Conservation (phyloP, 192 early-diverging fungal genomes). For the Backusella psychrophila region DNA sequence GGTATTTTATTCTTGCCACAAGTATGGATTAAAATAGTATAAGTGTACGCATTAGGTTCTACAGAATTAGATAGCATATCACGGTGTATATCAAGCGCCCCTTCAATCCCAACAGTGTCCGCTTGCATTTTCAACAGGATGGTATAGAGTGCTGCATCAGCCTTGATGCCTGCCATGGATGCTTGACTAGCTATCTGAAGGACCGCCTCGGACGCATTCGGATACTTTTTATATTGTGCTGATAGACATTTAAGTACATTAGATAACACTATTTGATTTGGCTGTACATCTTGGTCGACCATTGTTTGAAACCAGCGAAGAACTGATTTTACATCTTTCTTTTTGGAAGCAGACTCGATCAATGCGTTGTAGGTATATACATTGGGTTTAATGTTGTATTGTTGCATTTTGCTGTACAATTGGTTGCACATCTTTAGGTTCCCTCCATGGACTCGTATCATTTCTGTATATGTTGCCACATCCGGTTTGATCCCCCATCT, state of each 20-base stretch:
- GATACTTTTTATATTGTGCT: neutral
- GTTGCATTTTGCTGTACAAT: slow-evolving; percentile 26
- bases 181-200: slow-evolving; percentile 22
- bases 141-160: slow-evolving; percentile 35
- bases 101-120: slow-evolving; percentile 3
- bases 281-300: slow-evolving; percentile 15
- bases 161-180: slow-evolving; percentile 24
- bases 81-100: slow-evolving; percentile 19
- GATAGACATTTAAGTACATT: slow-evolving; percentile 23
- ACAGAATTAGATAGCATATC: slow-evolving; percentile 23
- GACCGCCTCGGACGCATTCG: neutral
- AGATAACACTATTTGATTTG: slow-evolving; percentile 25
- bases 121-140: slow-evolving; percentile 30
- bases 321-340: slow-evolving; percentile 16
- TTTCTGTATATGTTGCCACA: slow-evolving; percentile 30
- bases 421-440: slow-evolving; percentile 4
- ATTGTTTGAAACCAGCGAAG: slow-evolving; percentile 35
- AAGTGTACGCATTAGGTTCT: slow-evolving; percentile 35
- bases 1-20: slow-evolving; percentile 22
- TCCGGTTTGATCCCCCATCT: slow-evolving; percentile 18
- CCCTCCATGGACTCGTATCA: slow-evolving; percentile 12
- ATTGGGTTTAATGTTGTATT: slow-evolving; percentile 22
- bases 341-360: slow-evolving; percentile 20
- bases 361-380: slow-evolving; percentile 31
- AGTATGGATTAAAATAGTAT: slow-evolving; percentile 28